Evolutionary conservation across 1,284 basidiomycete genomes (phyloP), one percentile per base, ranked within the genome.

Genomic region (Amylostereum chailletii): DNA sequence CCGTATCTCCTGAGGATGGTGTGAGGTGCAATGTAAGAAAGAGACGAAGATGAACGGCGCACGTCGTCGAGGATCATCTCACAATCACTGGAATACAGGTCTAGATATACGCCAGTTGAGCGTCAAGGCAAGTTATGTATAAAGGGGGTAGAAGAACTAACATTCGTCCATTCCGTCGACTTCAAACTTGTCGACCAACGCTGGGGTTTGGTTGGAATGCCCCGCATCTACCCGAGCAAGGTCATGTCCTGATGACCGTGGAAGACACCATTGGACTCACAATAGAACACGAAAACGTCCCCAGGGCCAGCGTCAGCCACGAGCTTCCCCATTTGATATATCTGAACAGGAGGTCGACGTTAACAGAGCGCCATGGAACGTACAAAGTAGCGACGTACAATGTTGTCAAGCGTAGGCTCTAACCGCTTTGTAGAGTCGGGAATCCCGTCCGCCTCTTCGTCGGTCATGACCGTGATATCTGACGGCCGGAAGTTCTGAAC

Each of bases 401-500:
- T 52, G 10, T 52, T 51, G 19, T 19, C 19, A 19, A 19, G 19
- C 19, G 19, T 19, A 19, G 19, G 19, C 19, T 19, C 19, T 19
- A 19, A 19, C 19, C 11, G 9, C 19, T 10, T n/a, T 7, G 19
- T 34, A 46, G 7, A 45, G 51, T 49, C 49, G 51, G 2, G 2
- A 19, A 2, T 41, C 8, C 4, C 32, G 34, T 46, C 51, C 8
- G 1, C 2, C 5, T 52, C 34, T n/a, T 52, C 40, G 2, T 52
- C 51, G 7, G 51, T 52, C 50, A 52, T 51, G n/a, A 52, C 30
- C n/a, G 38, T 4, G 10, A 51, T 34, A 8, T 46, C 49, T 10
- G n/a, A 4, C 8, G 44, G 34, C n/a, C 39, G 43, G 34, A 42
- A 51, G 2, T 30, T 6, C 26, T 37, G 51, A n/a, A 42, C 19